These are phyloP conservation scores for Herpetomonas tarakana DNA, from an alignment of 208 protist genomes.

Conservation along the genomic window DNA sequence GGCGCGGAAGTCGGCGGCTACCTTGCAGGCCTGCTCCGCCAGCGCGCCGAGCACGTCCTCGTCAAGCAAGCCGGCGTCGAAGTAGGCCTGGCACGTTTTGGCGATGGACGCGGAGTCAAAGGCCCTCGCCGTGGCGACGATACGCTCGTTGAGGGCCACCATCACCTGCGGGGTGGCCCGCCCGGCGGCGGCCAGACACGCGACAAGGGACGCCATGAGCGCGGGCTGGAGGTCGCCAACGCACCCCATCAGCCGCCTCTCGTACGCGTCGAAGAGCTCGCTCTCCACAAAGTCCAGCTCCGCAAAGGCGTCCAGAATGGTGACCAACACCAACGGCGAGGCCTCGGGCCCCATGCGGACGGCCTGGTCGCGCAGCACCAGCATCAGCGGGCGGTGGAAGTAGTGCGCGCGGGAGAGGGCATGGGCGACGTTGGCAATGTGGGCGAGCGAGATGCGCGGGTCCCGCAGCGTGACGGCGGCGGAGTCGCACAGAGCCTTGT, in stretches of 20 bases:
- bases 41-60: conserved; percentile 86
- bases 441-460: conserved; percentile 58
- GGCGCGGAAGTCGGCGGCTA: conserved; percentile 64
- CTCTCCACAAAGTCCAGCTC: conserved; percentile 74
- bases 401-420: conserved; percentile 76
- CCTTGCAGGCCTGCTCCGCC: conserved; percentile 82
- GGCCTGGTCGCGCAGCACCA: conserved; percentile 73
- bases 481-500: conserved; percentile 62
- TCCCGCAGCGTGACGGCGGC: conserved; percentile 59
- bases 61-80: conserved; percentile 49
- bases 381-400: conserved; percentile 62
- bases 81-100: conserved; percentile 71
- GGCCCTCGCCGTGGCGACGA: conserved; percentile 46
- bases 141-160: conserved; percentile 56
- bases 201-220: conserved; percentile 68
- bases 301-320: conserved; percentile 80
- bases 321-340: conserved; percentile 62
- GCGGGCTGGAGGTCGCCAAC: conserved; percentile 50
- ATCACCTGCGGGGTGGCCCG: conserved; percentile 39
- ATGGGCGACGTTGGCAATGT: conserved; percentile 84
- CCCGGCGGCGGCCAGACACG: conserved; percentile 50
- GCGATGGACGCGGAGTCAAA: conserved; percentile 80
- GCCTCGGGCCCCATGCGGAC: conserved; percentile 41
- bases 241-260: conserved; percentile 59
- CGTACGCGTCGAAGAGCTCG: conserved; percentile 65